phyloP scores from a whole-genome alignment of 2,329 filamentous ascomycete genomes.

The Aspergillus phoenicis region DNA sequence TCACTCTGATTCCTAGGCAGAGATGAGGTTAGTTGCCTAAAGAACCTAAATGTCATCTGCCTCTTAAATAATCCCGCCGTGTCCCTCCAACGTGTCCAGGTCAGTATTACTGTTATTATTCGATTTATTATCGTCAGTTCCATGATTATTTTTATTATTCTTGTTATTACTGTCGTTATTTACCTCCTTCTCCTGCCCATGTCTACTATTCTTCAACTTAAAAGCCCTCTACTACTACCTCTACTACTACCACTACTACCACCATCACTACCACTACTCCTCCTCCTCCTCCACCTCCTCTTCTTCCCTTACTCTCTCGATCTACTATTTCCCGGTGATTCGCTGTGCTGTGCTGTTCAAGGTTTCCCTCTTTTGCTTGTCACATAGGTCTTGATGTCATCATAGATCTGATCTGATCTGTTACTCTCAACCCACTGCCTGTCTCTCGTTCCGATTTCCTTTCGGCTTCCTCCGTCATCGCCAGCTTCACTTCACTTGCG shows the following conservation, averaged over 20 bases:
- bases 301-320: too few relatives aligned
- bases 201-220: too few relatives aligned
- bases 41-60: slow-evolving; percentile 13
- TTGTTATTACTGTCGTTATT: too few relatives aligned
- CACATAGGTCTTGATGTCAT: background rate
- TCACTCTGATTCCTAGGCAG: slow-evolving; percentile 12
- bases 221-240: too few relatives aligned
- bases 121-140: too few relatives aligned
- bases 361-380: background rate
- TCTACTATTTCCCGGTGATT: too few relatives aligned
- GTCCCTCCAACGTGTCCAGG: slow-evolving; percentile 9
- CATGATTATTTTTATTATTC: too few relatives aligned
- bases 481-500: background rate
- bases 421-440: background rate
- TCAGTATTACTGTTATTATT: background rate
- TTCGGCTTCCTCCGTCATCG: background rate
- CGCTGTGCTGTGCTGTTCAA: background rate
- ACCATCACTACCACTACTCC: too few relatives aligned
- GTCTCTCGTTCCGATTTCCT: background rate
- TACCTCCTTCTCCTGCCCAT: too few relatives aligned
- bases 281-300: too few relatives aligned
- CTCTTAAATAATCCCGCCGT: slow-evolving; percentile 12
- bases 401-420: background rate
- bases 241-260: too few relatives aligned
- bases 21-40: slow-evolving; percentile 16